Evolutionary conservation across 2,329 filamentous ascomycete species (phyloP), one percentile per base, ranked within the genome.

Genomic region (Escovopsis weberi): DNA sequence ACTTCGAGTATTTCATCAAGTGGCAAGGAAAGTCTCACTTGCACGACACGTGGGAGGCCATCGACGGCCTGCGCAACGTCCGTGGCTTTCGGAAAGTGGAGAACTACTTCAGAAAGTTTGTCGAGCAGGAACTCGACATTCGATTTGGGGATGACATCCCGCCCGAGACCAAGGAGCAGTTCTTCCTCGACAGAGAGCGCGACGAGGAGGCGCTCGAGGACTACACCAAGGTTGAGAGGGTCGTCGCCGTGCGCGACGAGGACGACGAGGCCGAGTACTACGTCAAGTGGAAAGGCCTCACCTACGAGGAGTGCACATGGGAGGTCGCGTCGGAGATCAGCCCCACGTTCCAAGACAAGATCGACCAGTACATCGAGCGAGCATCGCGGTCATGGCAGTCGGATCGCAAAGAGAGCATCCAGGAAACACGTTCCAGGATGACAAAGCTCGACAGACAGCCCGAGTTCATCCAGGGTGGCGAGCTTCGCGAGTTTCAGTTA

Each of bases 21-120:
- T 98, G 93, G 91, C 85, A 95, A 62, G 85, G 82, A 51, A 85
- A 87, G 62, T 94, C 91, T 10, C 87, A 98, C 59, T 80, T 94
- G 52, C 91, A 98, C 65, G 85, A 93, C 44, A 94, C 87, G 0
- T 98, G 91, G 89, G 88, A 96, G 61, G 80, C 79, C 0, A 80
- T 81, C 45, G 79, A 85, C 43, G 74, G 70, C 18, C 74, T 95
- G 26, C 72, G 77, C 23, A 75, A 79, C n/a, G 82, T 81, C 57
- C 85, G 85, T 48, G 89, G 91, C 47, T 81, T 82, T 50, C 84
- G 88, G 39, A 87, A 88, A 45, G 72, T 98, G 7, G 91, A 96
- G 56, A 98, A 98, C 59, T 98, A 96, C 66, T 88, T 85, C 62
- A 80, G 81, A 53, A 93, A 88, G 59, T 70, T 82, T 35, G 78